Evolutionary conservation across 345 rosid genomes (phyloP), one percentile per base, ranked within the genome.

Genomic region (Reutealis trisperma): DNA sequence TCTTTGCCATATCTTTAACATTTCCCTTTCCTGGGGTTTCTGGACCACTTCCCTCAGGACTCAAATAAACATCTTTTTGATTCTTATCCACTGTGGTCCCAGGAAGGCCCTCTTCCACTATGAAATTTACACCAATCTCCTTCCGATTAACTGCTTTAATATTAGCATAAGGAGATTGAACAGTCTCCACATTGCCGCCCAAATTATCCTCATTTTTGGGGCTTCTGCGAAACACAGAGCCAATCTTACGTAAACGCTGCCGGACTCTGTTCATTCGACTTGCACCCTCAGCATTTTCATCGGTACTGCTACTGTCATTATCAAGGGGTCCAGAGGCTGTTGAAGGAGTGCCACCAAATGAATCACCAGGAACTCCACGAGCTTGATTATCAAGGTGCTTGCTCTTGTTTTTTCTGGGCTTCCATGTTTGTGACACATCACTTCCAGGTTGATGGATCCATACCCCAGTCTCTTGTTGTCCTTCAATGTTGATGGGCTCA

Each of bases 381-480:
- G 87, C 76, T 76, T 71, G 73, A 63, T 77, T 85, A 76, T 90
- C 97, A 1, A 80, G 76, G 75, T 80, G 78, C 83, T 89, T 76
- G 54, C 55, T 83, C 85, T 89, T 95, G 47, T 96, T 93, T 86
- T 90, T 95, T 73, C 96, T 87, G 18, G 97, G 98, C 77, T 90
- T 90, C 99, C 97, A 93, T 73, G 78, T 88, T 79, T 87, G 96
- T 25, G 87, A 81, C 71, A 88, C 89, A 75, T 91, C 96, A 45
- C 84, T 87, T 79, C 99, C 98, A 2, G 98, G 99, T 75, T 85
- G 94, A 84, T 90, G 91, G 44, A 91, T 83, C 99, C 98, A 96
- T 27, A 93, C 80, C 64, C 96, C 99, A n/a, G 89, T 90, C 83
- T 84, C 87, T 42, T 74, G 65, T 81, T 86, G 91, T 78, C 99